Evolutionary conservation across 78 protist genomes (phyloP).

Genomic region (Planoprotostelium fungivorum): DNA sequence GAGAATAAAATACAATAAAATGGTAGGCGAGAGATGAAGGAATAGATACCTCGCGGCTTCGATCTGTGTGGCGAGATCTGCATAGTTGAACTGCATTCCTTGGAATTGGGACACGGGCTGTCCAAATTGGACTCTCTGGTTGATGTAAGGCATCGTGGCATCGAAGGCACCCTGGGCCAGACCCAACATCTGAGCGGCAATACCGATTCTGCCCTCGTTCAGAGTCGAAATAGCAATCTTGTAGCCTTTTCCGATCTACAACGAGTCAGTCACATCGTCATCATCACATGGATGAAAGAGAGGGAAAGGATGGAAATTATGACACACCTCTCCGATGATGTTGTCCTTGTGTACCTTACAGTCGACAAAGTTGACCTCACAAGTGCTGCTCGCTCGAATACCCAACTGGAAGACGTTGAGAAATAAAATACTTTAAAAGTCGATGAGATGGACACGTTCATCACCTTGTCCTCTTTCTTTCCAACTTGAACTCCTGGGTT

Average conservation of each 20-base stretch:
- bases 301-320: not conserved
- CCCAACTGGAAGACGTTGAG: constrained; percentile 60
- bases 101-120: constrained; percentile 52
- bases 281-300: not conserved
- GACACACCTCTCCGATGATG: constrained; percentile 62
- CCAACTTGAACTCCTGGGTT: constrained; percentile 83
- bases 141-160: constrained; percentile 75
- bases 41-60: constrained; percentile 62
- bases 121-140: constrained; percentile 85
- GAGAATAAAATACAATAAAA: too few relatives aligned
- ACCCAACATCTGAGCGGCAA: constrained; percentile 94
- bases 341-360: constrained; percentile 40
- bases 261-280: not conserved
- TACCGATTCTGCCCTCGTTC: constrained; percentile 95
- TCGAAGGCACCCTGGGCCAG: constrained; percentile 93
- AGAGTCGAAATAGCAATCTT: constrained; percentile 91
- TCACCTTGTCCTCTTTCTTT: constrained; percentile 81
- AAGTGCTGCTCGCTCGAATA: constrained; percentile 87
- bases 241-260: constrained; percentile 83
- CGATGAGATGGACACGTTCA: not conserved
- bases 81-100: constrained; percentile 83
- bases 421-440: not conserved
- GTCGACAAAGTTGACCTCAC: constrained; percentile 83
- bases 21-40: too few relatives aligned
- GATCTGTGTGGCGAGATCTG: constrained; percentile 71